These are phyloP conservation scores for Dictyostelium discoideum DNA, from an alignment of 78 protist genomes.

Conservation along the genomic window DNA sequence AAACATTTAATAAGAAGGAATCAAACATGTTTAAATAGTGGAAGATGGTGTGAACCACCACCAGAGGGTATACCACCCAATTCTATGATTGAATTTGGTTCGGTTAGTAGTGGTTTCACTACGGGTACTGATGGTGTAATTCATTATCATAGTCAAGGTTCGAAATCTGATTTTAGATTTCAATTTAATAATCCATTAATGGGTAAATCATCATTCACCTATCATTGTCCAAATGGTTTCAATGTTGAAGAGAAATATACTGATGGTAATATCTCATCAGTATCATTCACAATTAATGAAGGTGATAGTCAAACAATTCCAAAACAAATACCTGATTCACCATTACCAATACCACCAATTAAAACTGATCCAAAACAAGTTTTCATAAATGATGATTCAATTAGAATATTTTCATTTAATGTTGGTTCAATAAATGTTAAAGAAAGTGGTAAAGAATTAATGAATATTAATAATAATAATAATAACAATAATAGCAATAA, in stretches of 20 bases:
- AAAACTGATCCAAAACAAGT: background rate
- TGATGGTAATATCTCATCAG: slow-evolving; percentile 33
- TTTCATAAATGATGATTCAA: slow-evolving; percentile 11
- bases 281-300: slow-evolving; percentile 4
- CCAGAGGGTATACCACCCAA: slow-evolving; percentile 70
- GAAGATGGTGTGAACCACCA: slow-evolving; percentile 60
- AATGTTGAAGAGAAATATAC: slow-evolving; percentile 27
- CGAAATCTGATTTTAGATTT: slow-evolving; percentile 40
- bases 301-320: background rate
- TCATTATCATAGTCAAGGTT: slow-evolving; percentile 41
- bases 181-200: slow-evolving; percentile 71
- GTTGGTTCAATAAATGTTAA: background rate
- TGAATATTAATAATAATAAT: background rate
- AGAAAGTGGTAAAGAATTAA: background rate
- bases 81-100: slow-evolving; percentile 51
- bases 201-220: slow-evolving; percentile 37
- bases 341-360: background rate
- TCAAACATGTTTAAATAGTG: slow-evolving; percentile 9
- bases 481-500: slow-evolving; percentile 14
- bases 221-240: slow-evolving; percentile 59
- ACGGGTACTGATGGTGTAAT: slow-evolving; percentile 47
- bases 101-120: slow-evolving; percentile 44
- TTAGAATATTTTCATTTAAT: slow-evolving; percentile 1
- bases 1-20: slow-evolving; percentile 37
- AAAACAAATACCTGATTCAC: background rate